Conservation (phyloP, 371 early-diverging fungal species). For the Rhizopus sp. region DNA sequence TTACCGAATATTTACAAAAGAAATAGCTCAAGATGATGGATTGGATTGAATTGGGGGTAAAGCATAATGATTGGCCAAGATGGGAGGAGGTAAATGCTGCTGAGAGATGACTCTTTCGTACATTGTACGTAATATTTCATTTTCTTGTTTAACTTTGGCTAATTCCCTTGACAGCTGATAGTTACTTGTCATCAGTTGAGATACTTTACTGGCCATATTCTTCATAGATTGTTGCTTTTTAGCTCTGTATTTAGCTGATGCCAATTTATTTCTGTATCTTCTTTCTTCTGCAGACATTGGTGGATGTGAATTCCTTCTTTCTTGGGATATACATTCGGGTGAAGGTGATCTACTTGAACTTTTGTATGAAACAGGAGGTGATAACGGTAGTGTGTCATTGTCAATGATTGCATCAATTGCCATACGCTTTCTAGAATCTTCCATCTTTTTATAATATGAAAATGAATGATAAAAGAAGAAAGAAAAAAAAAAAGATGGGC, state of each 20-base stretch:
- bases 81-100: too few species aligned
- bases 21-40: background rate
- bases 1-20: background rate
- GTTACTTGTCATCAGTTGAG: constrained; percentile 21
- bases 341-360: constrained; percentile 22
- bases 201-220: constrained; percentile 21
- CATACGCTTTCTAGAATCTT: constrained; percentile 30
- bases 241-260: constrained; percentile 31
- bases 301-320: constrained; percentile 16
- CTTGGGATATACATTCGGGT: constrained; percentile 7
- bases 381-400: constrained; percentile 22
- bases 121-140: constrained; percentile 24
- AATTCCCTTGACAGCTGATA: constrained; percentile 18
- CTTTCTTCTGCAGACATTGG: constrained; percentile 29
- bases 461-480: constrained; percentile 1
- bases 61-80: too few species aligned
- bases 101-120: constrained; percentile 3
- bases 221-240: constrained; percentile 30
- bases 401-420: constrained; percentile 36
- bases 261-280: constrained; percentile 23
- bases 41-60: background rate
- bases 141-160: constrained; percentile 24
- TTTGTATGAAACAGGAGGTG: constrained; percentile 28
- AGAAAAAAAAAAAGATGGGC: constrained; percentile 11
- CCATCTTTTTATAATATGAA: constrained; percentile 17